A percentile compares a stretch with the other conserved stretches of the same genome.
phyloP scores from a whole-genome alignment of 768 basidiomycete species.

The Dacryopinax primogenitus region DNA sequence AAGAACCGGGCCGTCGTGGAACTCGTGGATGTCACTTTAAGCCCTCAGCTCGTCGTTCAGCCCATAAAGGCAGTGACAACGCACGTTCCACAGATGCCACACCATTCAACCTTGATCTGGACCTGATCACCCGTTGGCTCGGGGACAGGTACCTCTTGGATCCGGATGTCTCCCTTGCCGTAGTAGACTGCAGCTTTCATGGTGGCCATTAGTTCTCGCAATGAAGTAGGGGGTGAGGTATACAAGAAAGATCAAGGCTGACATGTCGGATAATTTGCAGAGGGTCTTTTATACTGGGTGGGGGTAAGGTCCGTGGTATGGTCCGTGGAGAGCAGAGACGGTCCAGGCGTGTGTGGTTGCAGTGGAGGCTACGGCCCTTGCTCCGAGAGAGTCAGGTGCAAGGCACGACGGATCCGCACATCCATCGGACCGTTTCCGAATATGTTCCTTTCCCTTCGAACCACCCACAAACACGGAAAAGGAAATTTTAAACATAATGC shows the following conservation, averaged over 20 bases:
- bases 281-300: not conserved
- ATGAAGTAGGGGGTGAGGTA: not conserved
- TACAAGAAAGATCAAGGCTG: not conserved
- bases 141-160: conserved; percentile 30
- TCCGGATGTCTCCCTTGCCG: conserved; percentile 31
- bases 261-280: not conserved
- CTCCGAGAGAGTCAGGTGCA: not conserved
- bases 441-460: not conserved
- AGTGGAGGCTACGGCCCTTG: not conserved
- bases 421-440: conserved; percentile 1
- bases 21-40: conserved; percentile 36
- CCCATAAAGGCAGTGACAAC: not conserved
- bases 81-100: conserved; percentile 10
- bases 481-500: not conserved
- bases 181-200: conserved; percentile 40
- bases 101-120: conserved; percentile 37
- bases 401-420: not conserved
- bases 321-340: not conserved
- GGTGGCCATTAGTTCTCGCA: not conserved
- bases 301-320: not conserved
- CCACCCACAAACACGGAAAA: not conserved
- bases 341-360: not conserved
- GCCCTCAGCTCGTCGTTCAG: conserved; percentile 28
- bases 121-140: conserved; percentile 29
- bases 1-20: conserved; percentile 22